These are phyloP conservation scores for Cutaneotrichosporon mucoides DNA, from an alignment of 1,284 basidiomycete species.

Conservation along the genomic window DNA sequence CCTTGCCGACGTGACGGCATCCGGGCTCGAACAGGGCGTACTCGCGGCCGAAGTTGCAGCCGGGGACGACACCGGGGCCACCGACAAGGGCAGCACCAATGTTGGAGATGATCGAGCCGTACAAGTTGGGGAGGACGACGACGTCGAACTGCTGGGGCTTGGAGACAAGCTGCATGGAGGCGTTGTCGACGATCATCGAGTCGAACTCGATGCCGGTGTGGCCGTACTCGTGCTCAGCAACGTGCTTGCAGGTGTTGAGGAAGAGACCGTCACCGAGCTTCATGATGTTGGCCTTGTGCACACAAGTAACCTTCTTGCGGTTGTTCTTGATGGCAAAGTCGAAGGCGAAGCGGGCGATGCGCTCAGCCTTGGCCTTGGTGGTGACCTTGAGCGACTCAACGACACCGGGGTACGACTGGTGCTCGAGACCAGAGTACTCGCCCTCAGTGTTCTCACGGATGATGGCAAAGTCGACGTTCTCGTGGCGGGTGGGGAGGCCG, in stretches of 20 bases:
- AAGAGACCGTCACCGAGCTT: constrained; percentile 99
- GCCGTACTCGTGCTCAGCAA: constrained; percentile 89
- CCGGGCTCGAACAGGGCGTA: constrained; percentile 99
- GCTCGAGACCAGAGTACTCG: constrained; percentile 98
- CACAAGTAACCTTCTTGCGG: constrained; percentile 99
- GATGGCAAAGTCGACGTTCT: constrained; percentile 96
- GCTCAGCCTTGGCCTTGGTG: constrained; percentile 91
- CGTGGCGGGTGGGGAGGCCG: constrained; percentile 94
- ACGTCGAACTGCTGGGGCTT: constrained; percentile 72
- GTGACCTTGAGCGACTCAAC: constrained; percentile 98
- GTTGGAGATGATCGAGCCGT: constrained; percentile 97
- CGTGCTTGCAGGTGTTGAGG: constrained; percentile 94
- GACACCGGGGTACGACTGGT: constrained; percentile 96
- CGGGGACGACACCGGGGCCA: constrained; percentile 95
- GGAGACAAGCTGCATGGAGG: constrained; percentile 97
- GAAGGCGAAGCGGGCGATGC: constrained; percentile 95
- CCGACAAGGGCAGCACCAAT: constrained; percentile 98
- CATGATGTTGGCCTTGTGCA: constrained; percentile 99
- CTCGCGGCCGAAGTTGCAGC: constrained; percentile 96
- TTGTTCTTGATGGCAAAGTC: constrained; percentile 99
- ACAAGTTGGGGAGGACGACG: constrained; percentile 52
- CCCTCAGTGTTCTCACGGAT: constrained; percentile 99
- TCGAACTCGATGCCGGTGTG: constrained; percentile 86
- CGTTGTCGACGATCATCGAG: constrained; percentile 99
- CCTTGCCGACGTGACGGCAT: constrained; percentile 96